phyloP scores from a whole-genome alignment of 2,329 filamentous ascomycete species.

The Colletotrichum ledebouriae region DNA sequence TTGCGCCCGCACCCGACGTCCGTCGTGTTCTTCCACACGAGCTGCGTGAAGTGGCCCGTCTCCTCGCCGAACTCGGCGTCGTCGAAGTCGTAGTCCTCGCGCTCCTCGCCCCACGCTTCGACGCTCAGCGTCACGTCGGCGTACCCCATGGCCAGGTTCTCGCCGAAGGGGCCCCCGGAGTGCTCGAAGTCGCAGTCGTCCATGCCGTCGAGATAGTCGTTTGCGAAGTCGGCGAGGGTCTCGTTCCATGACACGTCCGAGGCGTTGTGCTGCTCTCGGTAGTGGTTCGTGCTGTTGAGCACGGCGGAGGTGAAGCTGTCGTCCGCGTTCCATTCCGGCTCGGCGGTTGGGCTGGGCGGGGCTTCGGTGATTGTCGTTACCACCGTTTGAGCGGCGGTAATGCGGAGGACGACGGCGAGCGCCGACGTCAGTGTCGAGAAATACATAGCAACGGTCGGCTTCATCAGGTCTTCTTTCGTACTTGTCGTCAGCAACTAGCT shows the following conservation, averaged over 20 bases:
- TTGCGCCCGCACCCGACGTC: constrained; percentile 67
- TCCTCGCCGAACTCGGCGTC: constrained; percentile 67
- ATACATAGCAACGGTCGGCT: not conserved
- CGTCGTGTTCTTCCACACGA: constrained; percentile 77
- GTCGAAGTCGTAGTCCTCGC: constrained; percentile 69
- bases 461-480: too few relatives aligned
- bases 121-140: constrained; percentile 69
- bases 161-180: constrained; percentile 75
- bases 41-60: constrained; percentile 80
- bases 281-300: constrained; percentile 75
- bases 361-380: constrained; percentile 45
- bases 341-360: constrained; percentile 45
- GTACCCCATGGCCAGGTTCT: constrained; percentile 81
- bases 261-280: constrained; percentile 74
- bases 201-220: constrained; percentile 58
- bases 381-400: constrained; percentile 18
- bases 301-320: constrained; percentile 65
- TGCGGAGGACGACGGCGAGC: not conserved
- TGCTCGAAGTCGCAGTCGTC: constrained; percentile 64
- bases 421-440: not conserved
- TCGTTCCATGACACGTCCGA: constrained; percentile 72
- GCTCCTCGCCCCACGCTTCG: constrained; percentile 76
- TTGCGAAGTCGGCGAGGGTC: constrained; percentile 69
- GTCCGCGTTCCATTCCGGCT: constrained; percentile 51
- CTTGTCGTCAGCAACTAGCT: too few relatives aligned